Evolutionary conservation across 306 rosid genomes (phyloP).

Genomic region (Crotalaria pallida): DNA sequence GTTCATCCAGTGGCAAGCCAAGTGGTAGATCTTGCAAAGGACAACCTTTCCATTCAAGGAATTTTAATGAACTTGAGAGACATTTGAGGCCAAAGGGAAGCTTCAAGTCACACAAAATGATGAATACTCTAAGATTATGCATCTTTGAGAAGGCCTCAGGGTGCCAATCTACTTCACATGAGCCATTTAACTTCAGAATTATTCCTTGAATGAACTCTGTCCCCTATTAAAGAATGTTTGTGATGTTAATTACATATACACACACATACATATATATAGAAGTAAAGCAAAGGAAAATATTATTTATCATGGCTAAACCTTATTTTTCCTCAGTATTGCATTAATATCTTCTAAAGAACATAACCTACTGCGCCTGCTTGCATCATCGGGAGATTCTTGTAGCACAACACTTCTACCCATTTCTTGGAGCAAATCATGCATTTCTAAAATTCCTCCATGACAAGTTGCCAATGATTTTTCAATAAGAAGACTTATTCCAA

Average conservation of each 20-base stretch:
- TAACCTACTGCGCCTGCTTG: conserved; percentile 24
- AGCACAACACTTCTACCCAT: conserved; percentile 26
- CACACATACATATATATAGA: neutral
- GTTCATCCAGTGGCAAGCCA: conserved; percentile 10
- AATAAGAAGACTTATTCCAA: conserved; percentile 5
- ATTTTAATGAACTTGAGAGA: conserved; percentile 18
- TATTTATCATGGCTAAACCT: neutral
- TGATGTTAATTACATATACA: neutral
- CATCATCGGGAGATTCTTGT: conserved; percentile 23
- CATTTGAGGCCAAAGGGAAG: conserved; percentile 17
- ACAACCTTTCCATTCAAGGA: conserved; percentile 20
- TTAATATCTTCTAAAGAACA: conserved; percentile 25
- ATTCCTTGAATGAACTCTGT: neutral
- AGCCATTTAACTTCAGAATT: neutral
- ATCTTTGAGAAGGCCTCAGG: conserved; percentile 23
- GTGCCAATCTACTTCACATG: neutral
- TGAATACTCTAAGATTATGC: conserved; percentile 16
- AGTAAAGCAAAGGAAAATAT: neutral
- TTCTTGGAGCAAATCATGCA: conserved; percentile 30
- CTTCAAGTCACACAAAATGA: conserved; percentile 1
- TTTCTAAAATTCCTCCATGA: neutral
- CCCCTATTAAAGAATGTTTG: neutral
- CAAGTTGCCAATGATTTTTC: conserved; percentile 24
- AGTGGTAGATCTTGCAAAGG: conserved; percentile 12
- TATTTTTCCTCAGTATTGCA: conserved; percentile 12